Conservation (phyloP, 202 grass and related monocot genomes). For the Schoenoplectus triqueter region DNA sequence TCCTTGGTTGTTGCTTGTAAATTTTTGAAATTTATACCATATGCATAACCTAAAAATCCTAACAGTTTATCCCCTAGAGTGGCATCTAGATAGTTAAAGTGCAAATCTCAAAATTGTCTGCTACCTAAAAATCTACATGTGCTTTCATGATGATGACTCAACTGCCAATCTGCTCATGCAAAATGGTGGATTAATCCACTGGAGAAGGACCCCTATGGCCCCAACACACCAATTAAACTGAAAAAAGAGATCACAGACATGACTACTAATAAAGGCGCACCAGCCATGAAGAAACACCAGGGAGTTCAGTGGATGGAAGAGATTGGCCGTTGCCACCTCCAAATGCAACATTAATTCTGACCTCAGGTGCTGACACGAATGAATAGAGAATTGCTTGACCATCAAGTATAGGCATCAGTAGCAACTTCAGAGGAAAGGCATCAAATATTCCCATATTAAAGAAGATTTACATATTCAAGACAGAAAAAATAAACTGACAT, state of each 20-base stretch:
- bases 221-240: constrained; percentile 16
- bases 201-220: background rate
- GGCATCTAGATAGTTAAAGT: background rate
- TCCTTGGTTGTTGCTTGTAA: too few relatives aligned
- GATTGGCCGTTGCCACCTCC: constrained; percentile 85
- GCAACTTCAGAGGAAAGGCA: constrained; percentile 60
- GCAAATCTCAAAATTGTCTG: background rate
- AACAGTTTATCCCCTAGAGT: background rate
- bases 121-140: background rate
- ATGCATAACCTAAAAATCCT: too few relatives aligned
- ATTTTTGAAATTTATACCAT: too few relatives aligned
- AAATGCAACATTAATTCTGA: constrained; percentile 95
- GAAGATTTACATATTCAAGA: constrained; percentile 37
- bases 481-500: background rate
- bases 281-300: constrained; percentile 94
- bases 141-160: background rate
- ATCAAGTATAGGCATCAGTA: constrained; percentile 93
- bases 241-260: constrained; percentile 16
- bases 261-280: constrained; percentile 50
- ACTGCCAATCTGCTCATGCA: background rate
- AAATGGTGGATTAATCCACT: background rate
- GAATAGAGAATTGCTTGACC: constrained; percentile 96
- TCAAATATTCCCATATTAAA: constrained; percentile 30
- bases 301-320: constrained; percentile 85
- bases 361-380: constrained; percentile 86